Evolutionary conservation across 2,329 filamentous ascomycete genomes (phyloP), one percentile per base, ranked within the genome.

Genomic region (Fusarium gaditjirri): DNA sequence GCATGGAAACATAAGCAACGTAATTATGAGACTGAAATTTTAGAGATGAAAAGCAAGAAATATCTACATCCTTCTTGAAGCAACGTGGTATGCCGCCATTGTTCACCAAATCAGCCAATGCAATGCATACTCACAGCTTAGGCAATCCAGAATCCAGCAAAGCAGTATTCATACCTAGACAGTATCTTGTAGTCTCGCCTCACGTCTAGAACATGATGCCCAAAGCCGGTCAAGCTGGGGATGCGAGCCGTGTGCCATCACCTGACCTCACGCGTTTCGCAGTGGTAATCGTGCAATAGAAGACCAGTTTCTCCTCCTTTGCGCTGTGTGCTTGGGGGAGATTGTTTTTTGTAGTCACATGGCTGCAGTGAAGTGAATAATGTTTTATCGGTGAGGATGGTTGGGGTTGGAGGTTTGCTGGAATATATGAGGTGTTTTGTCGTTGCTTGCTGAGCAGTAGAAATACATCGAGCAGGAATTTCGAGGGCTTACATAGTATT

Each of bases 181-280:
- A 36, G 5, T 25, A 42, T 21, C 16, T 25, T n/a, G 14, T 42
- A 16, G n/a, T 61, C 35, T 38, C 6, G 36, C n/a, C 16, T 33
- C 12, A 31, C 11, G 19, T 42, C 31, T 11, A 52, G 17, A 39
- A 33, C 4, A 27, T 35, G 14, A 35, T 27, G 19, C 13, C 16
- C 17, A 39, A 39, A 44, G 39, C 31, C 16, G 11, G 50, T 11
- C 36, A 35, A 23, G 14, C 21, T 13, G 10, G 44, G 23, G 42
- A 35, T 21, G 11, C 19, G 29, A 70, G 66, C 43, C 16, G 39
- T 46, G 23, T 19, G 42, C n/a, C 49, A 52, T 69, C 60, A 64
- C 46, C 59, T 71, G 57, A 72, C 53, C 63, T 73, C 65, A 66
- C 61, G 58, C 69, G 63, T 65, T 67, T 46, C 21, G 29, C 35